Evolutionary conservation across 2,329 filamentous ascomycete genomes (phyloP), one percentile per base, ranked within the genome.

Genomic region (Pleurostoma richardsiae): DNA sequence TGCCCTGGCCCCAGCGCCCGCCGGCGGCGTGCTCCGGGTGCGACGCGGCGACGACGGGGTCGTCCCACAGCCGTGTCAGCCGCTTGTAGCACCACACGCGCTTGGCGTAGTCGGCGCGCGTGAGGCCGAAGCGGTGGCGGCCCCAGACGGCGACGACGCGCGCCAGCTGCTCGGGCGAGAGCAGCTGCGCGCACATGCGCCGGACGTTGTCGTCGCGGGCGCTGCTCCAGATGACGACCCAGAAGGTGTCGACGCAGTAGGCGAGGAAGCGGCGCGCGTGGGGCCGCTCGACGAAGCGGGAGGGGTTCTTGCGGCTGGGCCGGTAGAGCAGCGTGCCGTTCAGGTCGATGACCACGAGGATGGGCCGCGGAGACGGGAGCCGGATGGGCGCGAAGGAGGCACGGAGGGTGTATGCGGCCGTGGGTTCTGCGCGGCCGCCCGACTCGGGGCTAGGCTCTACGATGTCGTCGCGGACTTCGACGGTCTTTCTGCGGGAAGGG

Each of bases 71-170:
- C 43, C 68, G 72, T 0, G 80, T 74, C 3, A 99, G 76, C 36
- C 88, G 80, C 71, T 99, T 99, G 75, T 96, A 97, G 48, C 91
- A 90, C 63, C 95, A 88, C 0, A 92, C 83, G 48, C 88, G 86
- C 43, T 66, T 55, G 48, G 75, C 70, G 69, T 87, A 96, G 61
- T 95, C 85, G 3, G 62, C 51, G 0, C 55, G 39, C 0, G 77
- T 76, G 4, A 99, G 77, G 26, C 80, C 80, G 49, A 97, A 85
- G 29, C 76, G 79, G 58, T 95, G 85, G 30, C 94, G 82, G 5
- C 75, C 85, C 90, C 91, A 96, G 46, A 85, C 68, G 19, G 83
- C 86, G 30, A 88, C 73, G 19, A 95, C 73, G 28, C 72, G 65
- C 0, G 65, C 48, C 30, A 71, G 71, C 54, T 86, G 74, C 2